Evolutionary conservation across 495 filamentous ascomycete species (phyloP), one percentile per base, ranked within the genome.

Genomic region (Talaromyces wortmannii): DNA sequence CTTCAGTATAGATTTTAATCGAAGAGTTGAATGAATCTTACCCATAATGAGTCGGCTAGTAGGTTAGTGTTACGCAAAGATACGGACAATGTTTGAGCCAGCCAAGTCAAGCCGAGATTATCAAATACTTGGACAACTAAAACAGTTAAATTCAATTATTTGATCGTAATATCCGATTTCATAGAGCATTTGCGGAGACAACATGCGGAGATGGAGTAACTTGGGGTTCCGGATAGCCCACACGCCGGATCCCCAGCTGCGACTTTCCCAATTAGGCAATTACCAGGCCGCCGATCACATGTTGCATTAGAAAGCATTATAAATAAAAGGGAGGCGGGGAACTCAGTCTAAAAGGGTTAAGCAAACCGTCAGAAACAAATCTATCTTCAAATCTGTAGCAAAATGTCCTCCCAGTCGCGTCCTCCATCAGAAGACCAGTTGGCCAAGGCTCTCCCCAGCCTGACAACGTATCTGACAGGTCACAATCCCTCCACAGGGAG

Each of bases 401-500:
- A 46, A 46, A 46, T 46, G 44, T 46, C 44, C 16, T 15, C 44
- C 7, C 44, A 46, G 44, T 46, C 48, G 3, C 48, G 48, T 36
- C 48, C 48, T 11, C 48, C 48, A 12, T 11, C 40, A 2, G 44
- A 55, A 11, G 53, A 56, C 47, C 56, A 67, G 36, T 60, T 62
- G 43, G 64, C 67, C 2, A 59, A 55, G 23, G n/a, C 63, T 4
- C 62, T 76, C 53, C 71, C 59, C 0, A 48, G 61, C 10, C 55
- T 68, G 43, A 74, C 66, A 31, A 64, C 63, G 30, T 62, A 70
- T 60, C 73, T 76, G 52, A 76, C 73, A 18, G 63, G 63, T 45
- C 72, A 76, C 66, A 63, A 75, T 58, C 55, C 63, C 23, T 16
- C 50, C 3, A 57, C 60, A 52, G 60, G 62, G 5, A 58, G 66